Evolutionary conservation across 306 rosid species (phyloP).

Genomic region (Aeschynomene evenia): DNA sequence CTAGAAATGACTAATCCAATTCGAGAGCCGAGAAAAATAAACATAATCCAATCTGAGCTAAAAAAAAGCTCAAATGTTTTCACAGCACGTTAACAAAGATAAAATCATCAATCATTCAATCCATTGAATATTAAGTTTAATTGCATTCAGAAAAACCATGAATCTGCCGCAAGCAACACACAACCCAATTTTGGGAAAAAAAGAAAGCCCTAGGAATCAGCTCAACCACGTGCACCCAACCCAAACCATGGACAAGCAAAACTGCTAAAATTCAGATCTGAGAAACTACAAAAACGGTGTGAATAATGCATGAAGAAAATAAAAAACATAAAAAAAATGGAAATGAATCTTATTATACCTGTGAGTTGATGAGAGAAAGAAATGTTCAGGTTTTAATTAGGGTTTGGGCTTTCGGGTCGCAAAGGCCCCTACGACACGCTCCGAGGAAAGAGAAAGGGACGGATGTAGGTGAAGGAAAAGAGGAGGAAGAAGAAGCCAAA

Average conservation of each 20-base stretch:
- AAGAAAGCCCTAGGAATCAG: constrained; percentile 34
- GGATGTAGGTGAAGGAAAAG: neutral
- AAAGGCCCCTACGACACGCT: neutral
- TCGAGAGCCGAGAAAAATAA: neutral
- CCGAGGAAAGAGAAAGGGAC: neutral
- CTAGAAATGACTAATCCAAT: neutral
- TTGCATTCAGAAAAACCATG: neutral
- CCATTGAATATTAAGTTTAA: no score
- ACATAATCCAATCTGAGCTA: neutral
- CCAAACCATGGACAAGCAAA: neutral
- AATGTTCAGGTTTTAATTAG: no score
- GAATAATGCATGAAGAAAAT: neutral
- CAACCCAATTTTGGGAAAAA: neutral
- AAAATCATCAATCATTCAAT: no score
- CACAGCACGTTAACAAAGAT: no score
- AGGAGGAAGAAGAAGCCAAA: neutral
- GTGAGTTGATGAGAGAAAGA: neutral
- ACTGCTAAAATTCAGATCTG: constrained; percentile 41
- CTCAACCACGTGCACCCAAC: neutral
- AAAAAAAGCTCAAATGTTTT: no score
- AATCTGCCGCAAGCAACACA: constrained; percentile 30
- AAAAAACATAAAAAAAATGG: neutral
- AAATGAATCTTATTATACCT: constrained; percentile 23
- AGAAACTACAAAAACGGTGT: neutral
- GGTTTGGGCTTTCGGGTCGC: neutral